These are phyloP conservation scores for Entonaema liquescens DNA, from an alignment of 495 filamentous ascomycete genomes.

Conservation along the genomic window DNA sequence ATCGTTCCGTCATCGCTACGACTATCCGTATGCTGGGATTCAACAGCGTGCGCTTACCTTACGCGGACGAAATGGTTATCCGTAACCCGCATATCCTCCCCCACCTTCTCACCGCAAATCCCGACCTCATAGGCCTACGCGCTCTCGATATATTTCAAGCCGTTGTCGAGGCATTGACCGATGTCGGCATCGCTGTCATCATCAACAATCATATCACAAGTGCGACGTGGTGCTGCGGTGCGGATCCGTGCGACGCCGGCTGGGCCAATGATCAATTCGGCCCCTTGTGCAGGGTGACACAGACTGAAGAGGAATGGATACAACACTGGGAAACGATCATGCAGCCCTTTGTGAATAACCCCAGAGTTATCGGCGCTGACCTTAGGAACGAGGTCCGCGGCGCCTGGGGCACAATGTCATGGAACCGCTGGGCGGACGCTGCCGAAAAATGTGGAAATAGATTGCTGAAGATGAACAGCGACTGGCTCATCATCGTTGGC, in stretches of 20 bases:
- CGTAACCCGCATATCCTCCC: slow-evolving; percentile 59
- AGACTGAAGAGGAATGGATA: slow-evolving; percentile 67
- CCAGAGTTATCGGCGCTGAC: slow-evolving; percentile 65
- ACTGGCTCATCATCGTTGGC: slow-evolving; percentile 70
- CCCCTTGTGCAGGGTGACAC: slow-evolving; percentile 60
- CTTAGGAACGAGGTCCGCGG: slow-evolving; percentile 69
- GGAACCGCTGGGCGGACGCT: slow-evolving; percentile 65
- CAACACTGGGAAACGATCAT: slow-evolving; percentile 68
- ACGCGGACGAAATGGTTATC: slow-evolving; percentile 68
- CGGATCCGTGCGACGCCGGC: slow-evolving; percentile 65
- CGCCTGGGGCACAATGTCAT: slow-evolving; percentile 69
- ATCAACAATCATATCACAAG: slow-evolving; percentile 70
- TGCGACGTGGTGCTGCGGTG: slow-evolving; percentile 68
- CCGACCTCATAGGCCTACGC: slow-evolving; percentile 58
- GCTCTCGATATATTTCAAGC: slow-evolving; percentile 65
- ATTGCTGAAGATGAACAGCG: slow-evolving; percentile 61
- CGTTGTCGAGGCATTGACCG: slow-evolving; percentile 63
- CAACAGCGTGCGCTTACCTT: slow-evolving; percentile 70
- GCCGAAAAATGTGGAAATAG: slow-evolving; percentile 65
- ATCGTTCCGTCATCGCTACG: slow-evolving; percentile 62
- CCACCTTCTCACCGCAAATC: slow-evolving; percentile 60
- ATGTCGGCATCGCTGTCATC: slow-evolving; percentile 65
- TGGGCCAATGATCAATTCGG: slow-evolving; percentile 67
- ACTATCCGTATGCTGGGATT: slow-evolving; percentile 64
- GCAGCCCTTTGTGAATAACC: slow-evolving; percentile 58